Evolutionary conservation across 2,329 filamentous ascomycete genomes (phyloP).

Genomic region (Aureobasidium sp.): DNA sequence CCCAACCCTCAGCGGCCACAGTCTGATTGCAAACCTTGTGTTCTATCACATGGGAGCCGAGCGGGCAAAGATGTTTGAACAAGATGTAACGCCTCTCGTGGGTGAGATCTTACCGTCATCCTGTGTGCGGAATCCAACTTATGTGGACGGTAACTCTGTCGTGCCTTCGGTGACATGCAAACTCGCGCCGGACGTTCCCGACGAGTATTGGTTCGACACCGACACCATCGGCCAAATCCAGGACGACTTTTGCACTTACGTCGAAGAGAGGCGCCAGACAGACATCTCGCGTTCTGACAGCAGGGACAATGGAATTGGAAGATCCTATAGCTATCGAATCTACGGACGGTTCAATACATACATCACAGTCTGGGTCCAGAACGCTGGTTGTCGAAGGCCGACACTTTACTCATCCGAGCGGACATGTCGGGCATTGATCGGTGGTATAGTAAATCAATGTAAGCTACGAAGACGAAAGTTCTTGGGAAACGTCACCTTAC

Average conservation of each 20-base stretch:
- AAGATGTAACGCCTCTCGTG: background rate
- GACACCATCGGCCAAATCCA: background rate
- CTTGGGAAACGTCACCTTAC: background rate
- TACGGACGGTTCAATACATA: background rate
- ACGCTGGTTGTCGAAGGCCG: background rate
- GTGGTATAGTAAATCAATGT: background rate
- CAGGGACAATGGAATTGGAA: background rate
- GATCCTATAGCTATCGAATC: constrained; percentile 9
- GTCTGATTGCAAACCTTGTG: background rate
- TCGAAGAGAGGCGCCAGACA: background rate
- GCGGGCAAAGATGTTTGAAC: background rate
- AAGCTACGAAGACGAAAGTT: background rate
- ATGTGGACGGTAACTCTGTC: background rate
- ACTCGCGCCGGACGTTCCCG: background rate
- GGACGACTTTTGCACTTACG: background rate
- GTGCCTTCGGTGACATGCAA: background rate
- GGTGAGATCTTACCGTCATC: background rate
- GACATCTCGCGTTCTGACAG: background rate
- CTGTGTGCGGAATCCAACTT: background rate
- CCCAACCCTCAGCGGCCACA: background rate
- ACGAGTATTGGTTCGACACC: background rate
- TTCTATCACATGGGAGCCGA: background rate
- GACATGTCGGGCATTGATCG: background rate
- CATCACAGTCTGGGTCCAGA: background rate
- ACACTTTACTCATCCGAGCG: background rate